Evolutionary conservation across 345 rosid genomes (phyloP).

Genomic region (Syzygium aromaticum): DNA sequence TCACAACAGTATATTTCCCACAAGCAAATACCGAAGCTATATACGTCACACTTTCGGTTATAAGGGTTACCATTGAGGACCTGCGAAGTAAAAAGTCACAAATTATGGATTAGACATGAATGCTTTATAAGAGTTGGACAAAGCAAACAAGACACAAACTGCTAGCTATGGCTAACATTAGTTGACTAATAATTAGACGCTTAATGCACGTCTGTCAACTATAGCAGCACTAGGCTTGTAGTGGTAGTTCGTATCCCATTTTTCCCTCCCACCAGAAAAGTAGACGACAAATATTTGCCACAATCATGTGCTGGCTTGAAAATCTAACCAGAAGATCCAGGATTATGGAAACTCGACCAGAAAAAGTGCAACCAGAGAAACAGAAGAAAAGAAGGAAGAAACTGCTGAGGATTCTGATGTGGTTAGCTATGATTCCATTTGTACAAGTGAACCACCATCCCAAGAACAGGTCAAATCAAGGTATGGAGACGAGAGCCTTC

Average conservation of each 20-base stretch:
- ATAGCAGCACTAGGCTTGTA: background rate
- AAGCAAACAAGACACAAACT: background rate
- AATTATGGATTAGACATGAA: background rate
- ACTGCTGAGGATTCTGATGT: background rate
- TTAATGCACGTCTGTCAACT: background rate
- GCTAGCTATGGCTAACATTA: background rate
- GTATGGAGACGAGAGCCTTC: background rate
- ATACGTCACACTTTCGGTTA: conserved; percentile 93
- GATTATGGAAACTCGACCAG: background rate
- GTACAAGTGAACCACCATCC: background rate
- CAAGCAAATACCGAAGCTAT: conserved; percentile 93
- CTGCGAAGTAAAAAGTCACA: conserved; percentile 17
- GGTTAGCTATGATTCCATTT: background rate
- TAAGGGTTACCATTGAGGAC: conserved; percentile 91
- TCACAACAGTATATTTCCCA: conserved; percentile 99
- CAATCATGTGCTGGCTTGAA: background rate
- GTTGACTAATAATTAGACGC: background rate
- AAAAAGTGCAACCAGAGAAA: background rate
- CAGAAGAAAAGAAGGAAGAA: background rate
- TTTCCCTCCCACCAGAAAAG: background rate
- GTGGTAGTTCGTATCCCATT: background rate
- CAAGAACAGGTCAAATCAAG: background rate
- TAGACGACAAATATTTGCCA: background rate
- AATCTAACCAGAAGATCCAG: background rate
- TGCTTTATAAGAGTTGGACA: background rate